phyloP scores from a whole-genome alignment of 208 protist genomes.

The Crithidia sp. region DNA sequence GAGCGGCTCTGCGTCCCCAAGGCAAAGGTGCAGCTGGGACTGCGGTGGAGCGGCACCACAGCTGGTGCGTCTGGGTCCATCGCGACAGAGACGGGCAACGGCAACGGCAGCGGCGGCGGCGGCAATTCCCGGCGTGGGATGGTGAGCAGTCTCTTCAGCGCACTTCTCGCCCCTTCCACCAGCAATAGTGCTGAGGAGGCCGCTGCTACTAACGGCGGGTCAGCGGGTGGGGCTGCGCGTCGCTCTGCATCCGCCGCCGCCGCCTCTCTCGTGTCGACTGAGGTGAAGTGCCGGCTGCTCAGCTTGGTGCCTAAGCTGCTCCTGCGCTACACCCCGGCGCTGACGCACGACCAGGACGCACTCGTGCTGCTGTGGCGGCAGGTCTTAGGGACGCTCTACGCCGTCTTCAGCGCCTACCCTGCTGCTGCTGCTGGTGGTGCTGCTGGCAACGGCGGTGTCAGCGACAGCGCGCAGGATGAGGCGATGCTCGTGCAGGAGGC shows the following conservation, averaged over 20 bases:
- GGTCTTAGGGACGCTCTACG: slow-evolving; percentile 78
- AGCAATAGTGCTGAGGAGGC: neutral
- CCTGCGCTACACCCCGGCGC: slow-evolving; percentile 58
- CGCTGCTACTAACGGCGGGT: neutral
- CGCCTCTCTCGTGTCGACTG: slow-evolving; percentile 27
- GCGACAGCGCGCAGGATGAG: slow-evolving; percentile 34
- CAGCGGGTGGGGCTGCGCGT: neutral
- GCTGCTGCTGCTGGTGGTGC: neutral
- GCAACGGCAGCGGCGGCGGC: neutral
- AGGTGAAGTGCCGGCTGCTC: slow-evolving; percentile 77
- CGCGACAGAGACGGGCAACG: neutral
- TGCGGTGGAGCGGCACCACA: slow-evolving; percentile 17
- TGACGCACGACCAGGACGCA: slow-evolving; percentile 34
- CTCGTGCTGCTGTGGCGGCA: slow-evolving; percentile 70
- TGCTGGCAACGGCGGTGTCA: neutral
- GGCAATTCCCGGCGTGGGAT: slow-evolving; percentile 1
- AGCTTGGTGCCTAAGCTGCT: slow-evolving; percentile 72
- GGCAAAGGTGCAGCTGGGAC: slow-evolving; percentile 23
- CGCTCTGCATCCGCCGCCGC: neutral
- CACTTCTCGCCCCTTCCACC: slow-evolving; percentile 16
- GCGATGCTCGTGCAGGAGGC: slow-evolving; percentile 63
- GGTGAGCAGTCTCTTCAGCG: slow-evolving; percentile 21
- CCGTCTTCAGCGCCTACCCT: slow-evolving; percentile 63
- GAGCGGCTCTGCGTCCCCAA: slow-evolving; percentile 65
- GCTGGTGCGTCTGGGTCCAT: neutral